Evolutionary conservation across 345 rosid species (phyloP).

Genomic region (Linum trigynum): DNA sequence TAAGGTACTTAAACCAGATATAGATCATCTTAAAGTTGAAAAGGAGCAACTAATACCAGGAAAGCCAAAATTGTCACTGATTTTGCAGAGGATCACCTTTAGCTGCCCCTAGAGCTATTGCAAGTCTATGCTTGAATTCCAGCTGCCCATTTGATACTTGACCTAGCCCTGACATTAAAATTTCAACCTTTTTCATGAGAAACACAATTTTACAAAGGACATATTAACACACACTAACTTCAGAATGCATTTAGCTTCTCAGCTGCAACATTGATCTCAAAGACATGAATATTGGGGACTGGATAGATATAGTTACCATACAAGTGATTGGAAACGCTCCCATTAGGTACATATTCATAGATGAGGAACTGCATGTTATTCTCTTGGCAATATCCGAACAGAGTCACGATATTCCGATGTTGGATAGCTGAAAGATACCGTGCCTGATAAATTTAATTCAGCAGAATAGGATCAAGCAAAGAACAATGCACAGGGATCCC

Average conservation of each 20-base stretch:
- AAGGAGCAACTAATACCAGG: constrained; percentile 51
- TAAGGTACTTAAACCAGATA: constrained; percentile 3
- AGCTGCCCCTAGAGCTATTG: constrained; percentile 58
- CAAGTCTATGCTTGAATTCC: constrained; percentile 56
- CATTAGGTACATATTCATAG: constrained; percentile 56
- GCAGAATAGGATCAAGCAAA: constrained; percentile 14
- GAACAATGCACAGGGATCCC: constrained; percentile 5
- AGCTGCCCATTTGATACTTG: constrained; percentile 29
- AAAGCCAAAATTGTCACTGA: constrained; percentile 78
- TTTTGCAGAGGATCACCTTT: constrained; percentile 69
- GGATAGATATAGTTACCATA: constrained; percentile 39
- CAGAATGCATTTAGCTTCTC: not conserved
- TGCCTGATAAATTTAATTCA: constrained; percentile 20
- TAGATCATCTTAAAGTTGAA: constrained; percentile 16
- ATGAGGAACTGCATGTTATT: constrained; percentile 43
- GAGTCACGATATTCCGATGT: constrained; percentile 51
- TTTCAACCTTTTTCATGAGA: not conserved
- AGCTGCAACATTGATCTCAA: not conserved
- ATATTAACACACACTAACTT: not conserved
- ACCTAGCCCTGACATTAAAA: constrained; percentile 19
- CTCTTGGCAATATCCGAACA: constrained; percentile 54
- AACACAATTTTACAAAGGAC: not conserved
- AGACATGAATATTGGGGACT: not conserved
- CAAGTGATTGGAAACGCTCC: constrained; percentile 47
- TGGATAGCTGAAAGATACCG: constrained; percentile 47